phyloP scores from a whole-genome alignment of 768 basidiomycete genomes.

The Trametes villosa region DNA sequence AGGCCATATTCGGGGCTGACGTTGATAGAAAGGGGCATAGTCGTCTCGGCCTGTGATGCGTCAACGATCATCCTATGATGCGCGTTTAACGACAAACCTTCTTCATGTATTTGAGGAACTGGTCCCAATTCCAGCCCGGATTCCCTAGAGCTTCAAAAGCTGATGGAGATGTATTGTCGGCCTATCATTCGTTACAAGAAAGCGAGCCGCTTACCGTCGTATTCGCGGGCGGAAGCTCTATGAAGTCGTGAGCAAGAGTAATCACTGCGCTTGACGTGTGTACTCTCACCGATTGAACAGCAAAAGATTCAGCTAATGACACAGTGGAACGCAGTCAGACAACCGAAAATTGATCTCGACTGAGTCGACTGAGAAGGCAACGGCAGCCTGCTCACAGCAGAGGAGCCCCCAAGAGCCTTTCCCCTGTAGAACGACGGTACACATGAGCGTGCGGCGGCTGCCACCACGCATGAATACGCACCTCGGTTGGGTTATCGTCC shows the following conservation, averaged over 20 bases:
- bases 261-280: too few species aligned
- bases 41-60: constrained; percentile 5
- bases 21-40: background rate
- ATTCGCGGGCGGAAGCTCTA: constrained; percentile 15
- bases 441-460: background rate
- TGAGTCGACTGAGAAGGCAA: too few species aligned
- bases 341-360: too few species aligned
- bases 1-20: background rate
- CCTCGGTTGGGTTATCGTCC: constrained; percentile 9
- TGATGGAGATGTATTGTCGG: background rate
- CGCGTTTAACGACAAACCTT: constrained; percentile 26
- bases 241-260: too few species aligned
- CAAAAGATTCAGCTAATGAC: constrained; percentile 19
- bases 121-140: constrained; percentile 34
- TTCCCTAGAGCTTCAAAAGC: constrained; percentile 30
- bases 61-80: too few species aligned
- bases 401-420: constrained; percentile 24
- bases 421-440: constrained; percentile 3
- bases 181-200: background rate
- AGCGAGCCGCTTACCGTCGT: constrained; percentile 6
- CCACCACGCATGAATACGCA: too few species aligned
- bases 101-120: constrained; percentile 29
- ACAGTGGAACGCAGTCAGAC: background rate
- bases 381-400: constrained; percentile 7
- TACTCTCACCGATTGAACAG: constrained; percentile 11